phyloP scores from a whole-genome alignment of 164 flowering plant species.

The Nelumbo lutea region DNA sequence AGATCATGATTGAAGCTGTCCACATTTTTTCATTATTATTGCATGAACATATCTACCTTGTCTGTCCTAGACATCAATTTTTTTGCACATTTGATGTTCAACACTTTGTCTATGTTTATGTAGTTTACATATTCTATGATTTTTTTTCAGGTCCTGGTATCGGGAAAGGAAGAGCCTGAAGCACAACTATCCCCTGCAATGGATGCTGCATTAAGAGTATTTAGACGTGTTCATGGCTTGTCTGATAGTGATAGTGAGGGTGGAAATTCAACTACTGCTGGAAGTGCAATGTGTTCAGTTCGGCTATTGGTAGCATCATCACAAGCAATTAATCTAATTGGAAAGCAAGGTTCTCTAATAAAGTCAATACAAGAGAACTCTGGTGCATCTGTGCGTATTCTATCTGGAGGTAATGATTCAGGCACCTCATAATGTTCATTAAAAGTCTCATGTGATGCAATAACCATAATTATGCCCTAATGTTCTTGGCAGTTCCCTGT shows the following conservation, averaged over 20 bases:
- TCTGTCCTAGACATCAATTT: no score
- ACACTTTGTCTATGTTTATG: no score
- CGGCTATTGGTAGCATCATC: constrained; percentile 71
- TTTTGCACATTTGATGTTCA: no score
- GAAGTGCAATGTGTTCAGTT: constrained; percentile 45
- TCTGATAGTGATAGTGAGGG: constrained; percentile 48
- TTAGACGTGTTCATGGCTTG: constrained; percentile 70
- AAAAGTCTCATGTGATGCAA: background rate
- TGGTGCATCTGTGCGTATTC: constrained; percentile 68
- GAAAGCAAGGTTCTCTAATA: constrained; percentile 84
- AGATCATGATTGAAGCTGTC: no score
- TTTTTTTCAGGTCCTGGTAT: constrained; percentile 59
- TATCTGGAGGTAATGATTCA: constrained; percentile 55
- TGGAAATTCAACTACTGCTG: constrained; percentile 34
- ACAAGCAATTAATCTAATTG: constrained; percentile 83
- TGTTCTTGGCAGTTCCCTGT: background rate
- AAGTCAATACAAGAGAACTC: constrained; percentile 79
- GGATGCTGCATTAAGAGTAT: constrained; percentile 78
- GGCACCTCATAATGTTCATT: background rate
- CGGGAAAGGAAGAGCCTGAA: constrained; percentile 89
- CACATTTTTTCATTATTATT: no score
- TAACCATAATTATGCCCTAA: no score
- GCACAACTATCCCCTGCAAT: constrained; percentile 79
- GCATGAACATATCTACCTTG: no score
- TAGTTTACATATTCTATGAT: background rate